phyloP scores from a whole-genome alignment of 768 basidiomycete genomes.

The Lactifluus pinguis region DNA sequence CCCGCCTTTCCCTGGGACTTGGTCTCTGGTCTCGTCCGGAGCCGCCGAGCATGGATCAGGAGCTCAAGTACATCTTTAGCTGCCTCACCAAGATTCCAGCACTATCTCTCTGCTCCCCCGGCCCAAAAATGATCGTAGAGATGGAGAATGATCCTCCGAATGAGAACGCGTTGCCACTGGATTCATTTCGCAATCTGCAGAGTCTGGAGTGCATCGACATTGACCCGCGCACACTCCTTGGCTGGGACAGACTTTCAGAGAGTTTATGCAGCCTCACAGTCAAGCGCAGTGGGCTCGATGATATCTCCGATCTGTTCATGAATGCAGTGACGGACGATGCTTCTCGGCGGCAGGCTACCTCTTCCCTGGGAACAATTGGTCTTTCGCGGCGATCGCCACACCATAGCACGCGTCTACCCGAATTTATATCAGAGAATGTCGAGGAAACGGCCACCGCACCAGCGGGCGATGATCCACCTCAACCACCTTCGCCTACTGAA shows the following conservation, averaged over 20 bases:
- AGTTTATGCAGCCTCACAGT: constrained; percentile 67
- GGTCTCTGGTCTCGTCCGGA: constrained; percentile 64
- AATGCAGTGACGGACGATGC: constrained; percentile 71
- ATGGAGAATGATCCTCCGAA: constrained; percentile 59
- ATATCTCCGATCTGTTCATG: constrained; percentile 68
- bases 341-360: constrained; percentile 47
- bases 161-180: constrained; percentile 69
- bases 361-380: constrained; percentile 35
- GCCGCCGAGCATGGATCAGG: constrained; percentile 51
- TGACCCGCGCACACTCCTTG: constrained; percentile 72
- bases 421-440: constrained; percentile 46
- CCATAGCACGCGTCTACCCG: constrained; percentile 42
- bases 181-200: constrained; percentile 79
- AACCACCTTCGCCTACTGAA: constrained; percentile 16
- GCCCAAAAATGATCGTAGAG: constrained; percentile 57
- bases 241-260: constrained; percentile 74
- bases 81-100: constrained; percentile 87
- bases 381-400: constrained; percentile 37
- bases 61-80: constrained; percentile 83
- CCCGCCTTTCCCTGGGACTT: constrained; percentile 60
- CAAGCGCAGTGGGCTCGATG: constrained; percentile 72
- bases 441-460: constrained; percentile 25
- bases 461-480: constrained; percentile 19
- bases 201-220: constrained; percentile 67
- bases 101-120: constrained; percentile 55